Percentiles rank a stretch among this genome's conserved stretches.
Evolutionary conservation across 371 early-diverging fungal species (phyloP).

Genomic region (Mortierella sp.): DNA sequence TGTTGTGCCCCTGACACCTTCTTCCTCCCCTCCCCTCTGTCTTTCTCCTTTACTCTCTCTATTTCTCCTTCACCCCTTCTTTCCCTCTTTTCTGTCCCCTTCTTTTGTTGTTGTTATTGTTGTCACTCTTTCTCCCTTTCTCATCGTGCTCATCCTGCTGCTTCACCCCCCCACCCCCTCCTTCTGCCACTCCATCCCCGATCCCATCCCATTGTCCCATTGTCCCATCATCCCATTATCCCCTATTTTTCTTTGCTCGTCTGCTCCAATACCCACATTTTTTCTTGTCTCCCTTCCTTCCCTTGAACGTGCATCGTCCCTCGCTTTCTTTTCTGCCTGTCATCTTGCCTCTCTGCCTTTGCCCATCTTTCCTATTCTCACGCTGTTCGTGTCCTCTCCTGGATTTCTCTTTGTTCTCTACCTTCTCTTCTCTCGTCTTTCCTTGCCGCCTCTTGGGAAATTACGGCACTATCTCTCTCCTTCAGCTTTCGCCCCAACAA

Average conservation of each 20-base stretch:
- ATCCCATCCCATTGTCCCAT: slow-evolving; percentile 1
- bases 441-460: background rate
- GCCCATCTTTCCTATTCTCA: slow-evolving; percentile 7
- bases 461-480: background rate
- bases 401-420: background rate
- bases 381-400: background rate
- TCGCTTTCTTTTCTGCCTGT: background rate
- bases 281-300: background rate
- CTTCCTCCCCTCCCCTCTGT: background rate
- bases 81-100: background rate
- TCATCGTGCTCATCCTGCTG: no score
- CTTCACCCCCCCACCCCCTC: background rate
- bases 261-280: background rate
- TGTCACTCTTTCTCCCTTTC: background rate
- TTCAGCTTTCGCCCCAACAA: background rate
- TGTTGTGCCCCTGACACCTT: slow-evolving; percentile 2
- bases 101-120: background rate
- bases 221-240: background rate
- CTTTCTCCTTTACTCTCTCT: background rate
- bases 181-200: background rate
- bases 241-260: background rate
- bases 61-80: background rate
- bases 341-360: background rate
- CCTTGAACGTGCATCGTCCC: slow-evolving; percentile 1
- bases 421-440: background rate